Evolutionary conservation across 2,329 filamentous ascomycete genomes (phyloP).

Genomic region (Grosmannia clavigera): DNA sequence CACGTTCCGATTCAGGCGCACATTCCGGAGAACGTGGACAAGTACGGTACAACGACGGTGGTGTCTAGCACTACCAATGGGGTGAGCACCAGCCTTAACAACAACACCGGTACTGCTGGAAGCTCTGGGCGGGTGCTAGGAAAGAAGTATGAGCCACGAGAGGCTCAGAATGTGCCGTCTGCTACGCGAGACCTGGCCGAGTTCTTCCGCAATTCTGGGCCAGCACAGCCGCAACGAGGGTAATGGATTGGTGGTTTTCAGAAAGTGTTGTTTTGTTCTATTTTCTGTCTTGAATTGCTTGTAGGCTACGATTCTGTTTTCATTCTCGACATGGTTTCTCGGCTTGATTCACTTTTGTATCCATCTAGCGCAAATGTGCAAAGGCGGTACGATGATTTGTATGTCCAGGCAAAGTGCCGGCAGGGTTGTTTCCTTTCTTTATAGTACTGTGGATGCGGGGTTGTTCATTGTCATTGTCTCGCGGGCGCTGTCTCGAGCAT

Average conservation of each 20-base stretch:
- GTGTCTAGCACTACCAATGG: constrained; percentile 4
- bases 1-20: constrained; percentile 42
- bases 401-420: neutral
- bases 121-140: constrained; percentile 30
- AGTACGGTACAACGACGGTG: constrained; percentile 18
- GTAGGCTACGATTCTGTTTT: no score
- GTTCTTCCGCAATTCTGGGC: constrained; percentile 58
- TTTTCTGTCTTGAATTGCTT: no score
- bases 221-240: constrained; percentile 30
- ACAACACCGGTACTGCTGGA: constrained; percentile 5
- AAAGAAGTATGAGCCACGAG: constrained; percentile 47
- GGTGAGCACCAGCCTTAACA: neutral
- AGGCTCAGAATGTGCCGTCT: constrained; percentile 28
- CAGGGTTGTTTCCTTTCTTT: neutral
- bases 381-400: neutral
- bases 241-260: neutral
- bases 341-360: no score
- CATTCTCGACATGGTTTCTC: neutral
- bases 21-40: constrained; percentile 32
- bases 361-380: no score
- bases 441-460: neutral
- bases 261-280: neutral
- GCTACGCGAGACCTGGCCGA: constrained; percentile 57
- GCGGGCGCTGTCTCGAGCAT: no score
- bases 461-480: no score